Percentiles rank a stretch among this genome's conserved stretches.
These are phyloP conservation scores for Lachancea nothofagi DNA, from an alignment of 805 yeast genomes.

Conservation along the genomic window DNA sequence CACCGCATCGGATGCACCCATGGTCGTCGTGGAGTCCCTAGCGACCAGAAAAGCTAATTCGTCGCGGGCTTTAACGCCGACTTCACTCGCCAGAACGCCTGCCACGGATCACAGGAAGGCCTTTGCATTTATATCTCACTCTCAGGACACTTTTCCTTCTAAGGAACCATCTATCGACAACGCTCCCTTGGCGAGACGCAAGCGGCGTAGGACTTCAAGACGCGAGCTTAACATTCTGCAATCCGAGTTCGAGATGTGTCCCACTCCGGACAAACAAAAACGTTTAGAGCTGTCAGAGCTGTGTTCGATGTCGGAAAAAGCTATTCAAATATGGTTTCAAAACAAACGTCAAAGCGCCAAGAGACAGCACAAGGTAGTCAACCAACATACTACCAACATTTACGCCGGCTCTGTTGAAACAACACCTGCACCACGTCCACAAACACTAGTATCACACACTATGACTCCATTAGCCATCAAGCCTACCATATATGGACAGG, in stretches of 20 bases:
- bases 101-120: conserved; percentile 30
- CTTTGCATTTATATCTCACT: conserved; percentile 89
- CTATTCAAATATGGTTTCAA: conserved; percentile 98
- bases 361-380: conserved; percentile 35
- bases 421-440: conserved; percentile 6
- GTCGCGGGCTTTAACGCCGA: conserved; percentile 19
- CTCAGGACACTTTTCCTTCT: conserved; percentile 79
- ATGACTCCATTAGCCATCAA: conserved; percentile 5
- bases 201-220: conserved; percentile 92
- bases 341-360: conserved; percentile 83
- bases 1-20: no score
- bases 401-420: not conserved
- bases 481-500: not conserved
- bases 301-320: conserved; percentile 94
- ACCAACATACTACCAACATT: not conserved
- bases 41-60: not conserved
- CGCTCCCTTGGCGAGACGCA: conserved; percentile 88
- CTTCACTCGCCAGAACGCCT: conserved; percentile 30
- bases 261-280: conserved; percentile 74
- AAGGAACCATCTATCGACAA: conserved; percentile 83
- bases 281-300: conserved; percentile 72
- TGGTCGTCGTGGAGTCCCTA: no score
- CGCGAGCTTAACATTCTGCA: conserved; percentile 77
- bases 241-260: conserved; percentile 66
- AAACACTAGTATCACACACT: conserved; percentile 3